Evolutionary conservation across 352 stramenopile species (phyloP), one percentile per base, ranked within the genome.

Genomic region (Phytophthora pseudosyringae): DNA sequence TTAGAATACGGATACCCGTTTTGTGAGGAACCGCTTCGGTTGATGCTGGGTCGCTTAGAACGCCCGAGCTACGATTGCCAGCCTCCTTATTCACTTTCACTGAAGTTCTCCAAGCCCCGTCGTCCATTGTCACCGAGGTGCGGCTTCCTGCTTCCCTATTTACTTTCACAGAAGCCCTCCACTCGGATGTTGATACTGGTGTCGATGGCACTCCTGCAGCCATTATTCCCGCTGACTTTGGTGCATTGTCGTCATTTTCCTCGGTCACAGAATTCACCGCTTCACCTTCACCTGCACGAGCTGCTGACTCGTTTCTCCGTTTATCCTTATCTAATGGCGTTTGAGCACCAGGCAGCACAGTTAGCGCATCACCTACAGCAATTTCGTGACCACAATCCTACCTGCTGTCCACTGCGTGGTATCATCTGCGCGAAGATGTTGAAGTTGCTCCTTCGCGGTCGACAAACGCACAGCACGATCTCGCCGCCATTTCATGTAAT

Each of bases 401-500:
- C 76, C 74, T 77, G 53, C 15, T 61, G 46, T 41, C 79, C 76
- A 85, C 9, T 48, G 5, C 7, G 49, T 26, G 13, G 57, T 44
- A 11, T 90, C 78, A 5, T 59, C 29, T 25, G 41, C 59, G 12
- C 72, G 58, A 15, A 83, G 46, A 35, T 60, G n/a, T 40, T 48
- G 32, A 21, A 90, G 61, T 45, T 82, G 53, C 18, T 59, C 32
- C 21, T 73, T 76, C 29, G 78, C 67, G 4, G 54, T 55, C 25
- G 78, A 64, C 54, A 86, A 71, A 2, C 81, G 74, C 31, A 80
- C 21, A 39, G 76, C 76, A 51, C 78, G 76, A 69, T 80, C 49
- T 35, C 76, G 70, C 18, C 78, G 75, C 81, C 81, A 90, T 18
- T 71, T 82, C 64, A 86, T 85, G 50, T 88, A 88, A 13, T 71